Conservation (phyloP, 768 basidiomycete genomes). For the Serendipita sp. region DNA sequence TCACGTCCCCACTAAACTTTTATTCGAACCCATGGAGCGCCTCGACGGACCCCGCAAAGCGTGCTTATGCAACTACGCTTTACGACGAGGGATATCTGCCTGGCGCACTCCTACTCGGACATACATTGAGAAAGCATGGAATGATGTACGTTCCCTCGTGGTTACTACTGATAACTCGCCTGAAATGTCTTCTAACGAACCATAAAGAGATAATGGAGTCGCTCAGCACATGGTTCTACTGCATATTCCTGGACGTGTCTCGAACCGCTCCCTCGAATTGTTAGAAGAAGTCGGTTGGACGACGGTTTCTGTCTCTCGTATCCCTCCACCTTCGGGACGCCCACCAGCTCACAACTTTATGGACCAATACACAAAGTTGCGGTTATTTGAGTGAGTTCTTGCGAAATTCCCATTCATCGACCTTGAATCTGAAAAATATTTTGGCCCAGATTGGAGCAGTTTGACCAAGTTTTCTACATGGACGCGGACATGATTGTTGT, state of each 20-base stretch:
- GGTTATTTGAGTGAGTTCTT: slow-evolving; percentile 7
- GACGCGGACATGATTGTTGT: slow-evolving; percentile 10
- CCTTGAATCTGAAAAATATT: background rate
- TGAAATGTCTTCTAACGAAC: background rate
- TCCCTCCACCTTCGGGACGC: background rate
- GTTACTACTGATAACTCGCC: background rate
- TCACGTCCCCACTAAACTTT: slow-evolving; percentile 8
- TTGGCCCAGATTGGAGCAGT: background rate
- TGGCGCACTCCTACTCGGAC: slow-evolving; percentile 7
- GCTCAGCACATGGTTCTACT: slow-evolving; percentile 9
- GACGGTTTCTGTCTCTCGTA: background rate
- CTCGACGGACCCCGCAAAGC: background rate
- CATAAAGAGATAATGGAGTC: background rate
- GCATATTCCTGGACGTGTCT: slow-evolving; percentile 4
- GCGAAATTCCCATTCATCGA: background rate
- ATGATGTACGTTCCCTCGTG: slow-evolving; percentile 3
- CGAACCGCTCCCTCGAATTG: background rate
- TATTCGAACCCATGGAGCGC: slow-evolving; percentile 4
- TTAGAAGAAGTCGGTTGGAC: slow-evolving; percentile 2
- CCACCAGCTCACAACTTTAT: slow-evolving; percentile 7
- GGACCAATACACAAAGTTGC: slow-evolving; percentile 11
- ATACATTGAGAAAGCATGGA: slow-evolving; percentile 6
- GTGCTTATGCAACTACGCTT: slow-evolving; percentile 8
- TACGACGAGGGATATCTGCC: slow-evolving; percentile 9
- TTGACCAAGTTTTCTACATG: slow-evolving; percentile 7